These are phyloP conservation scores for Allium sativum DNA, from an alignment of 106 monocot species.

Conservation along the genomic window DNA sequence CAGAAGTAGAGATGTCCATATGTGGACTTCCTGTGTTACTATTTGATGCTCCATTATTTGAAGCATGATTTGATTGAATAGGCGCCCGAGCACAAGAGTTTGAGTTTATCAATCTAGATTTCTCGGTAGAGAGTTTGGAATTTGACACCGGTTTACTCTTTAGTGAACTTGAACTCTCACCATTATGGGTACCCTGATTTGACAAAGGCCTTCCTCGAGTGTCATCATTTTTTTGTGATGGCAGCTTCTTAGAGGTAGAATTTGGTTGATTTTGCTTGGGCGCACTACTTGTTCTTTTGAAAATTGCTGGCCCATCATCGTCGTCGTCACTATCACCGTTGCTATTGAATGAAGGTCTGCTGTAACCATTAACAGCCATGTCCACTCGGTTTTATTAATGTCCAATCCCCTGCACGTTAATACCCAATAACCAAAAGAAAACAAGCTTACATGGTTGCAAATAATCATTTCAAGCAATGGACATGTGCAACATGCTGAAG, in stretches of 20 bases:
- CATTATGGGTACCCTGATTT: slow-evolving; percentile 8
- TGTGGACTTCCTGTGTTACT: not conserved
- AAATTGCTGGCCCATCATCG: slow-evolving; percentile 38
- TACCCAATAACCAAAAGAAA: too few species aligned
- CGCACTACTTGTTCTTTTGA: slow-evolving; percentile 27
- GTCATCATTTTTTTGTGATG: slow-evolving; percentile 21
- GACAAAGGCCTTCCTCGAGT: slow-evolving; percentile 5
- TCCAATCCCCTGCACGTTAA: too few species aligned
- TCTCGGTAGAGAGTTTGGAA: slow-evolving; percentile 8
- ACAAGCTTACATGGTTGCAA: too few species aligned
- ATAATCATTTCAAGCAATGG: too few species aligned
- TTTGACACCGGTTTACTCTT: slow-evolving; percentile 15
- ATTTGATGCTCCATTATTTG: slow-evolving; percentile 4
- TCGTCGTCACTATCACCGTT: slow-evolving; percentile 26
- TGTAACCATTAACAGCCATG: slow-evolving; percentile 24
- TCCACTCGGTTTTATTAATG: too few species aligned
- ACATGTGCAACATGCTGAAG: too few species aligned
- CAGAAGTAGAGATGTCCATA: not conserved
- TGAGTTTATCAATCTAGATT: not conserved
- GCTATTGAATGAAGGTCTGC: slow-evolving; percentile 10
- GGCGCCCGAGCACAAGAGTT: slow-evolving; percentile 3
- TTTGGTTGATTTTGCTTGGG: slow-evolving; percentile 23
- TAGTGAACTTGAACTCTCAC: slow-evolving; percentile 7
- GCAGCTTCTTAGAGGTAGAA: slow-evolving; percentile 19
- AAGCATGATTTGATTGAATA: slow-evolving; percentile 4